Percentiles rank a stretch among this genome's conserved stretches.
These are phyloP conservation scores for Macadamia tetraphylla DNA, from an alignment of 164 flowering plant genomes.

Conservation along the genomic window DNA sequence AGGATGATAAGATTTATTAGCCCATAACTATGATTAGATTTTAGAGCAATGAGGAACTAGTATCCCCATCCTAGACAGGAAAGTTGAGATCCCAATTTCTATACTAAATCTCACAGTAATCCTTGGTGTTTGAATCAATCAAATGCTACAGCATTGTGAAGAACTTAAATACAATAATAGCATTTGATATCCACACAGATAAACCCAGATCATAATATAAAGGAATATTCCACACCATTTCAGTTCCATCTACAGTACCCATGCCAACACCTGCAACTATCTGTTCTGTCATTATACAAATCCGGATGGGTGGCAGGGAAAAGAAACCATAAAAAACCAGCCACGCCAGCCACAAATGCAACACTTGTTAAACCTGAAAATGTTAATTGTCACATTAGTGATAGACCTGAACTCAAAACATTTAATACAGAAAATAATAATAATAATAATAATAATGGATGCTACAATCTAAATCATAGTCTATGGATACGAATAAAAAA, in stretches of 20 bases:
- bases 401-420: not conserved
- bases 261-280: conserved; percentile 70
- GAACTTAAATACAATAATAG: not conserved
- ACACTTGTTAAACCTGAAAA: conserved; percentile 45
- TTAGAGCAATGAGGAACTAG: too few species aligned
- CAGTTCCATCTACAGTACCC: conserved; percentile 55
- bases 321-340: conserved; percentile 50
- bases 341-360: conserved; percentile 51
- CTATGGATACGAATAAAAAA: not conserved
- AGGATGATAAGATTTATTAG: too few species aligned
- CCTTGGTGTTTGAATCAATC: too few species aligned
- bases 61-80: too few species aligned
- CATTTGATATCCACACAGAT: not conserved
- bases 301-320: conserved; percentile 59
- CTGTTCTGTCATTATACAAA: conserved; percentile 46
- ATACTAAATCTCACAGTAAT: too few species aligned
- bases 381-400: not conserved
- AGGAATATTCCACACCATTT: not conserved
- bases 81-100: too few species aligned
- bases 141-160: not conserved
- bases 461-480: not conserved
- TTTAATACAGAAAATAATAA: not conserved
- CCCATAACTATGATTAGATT: too few species aligned
- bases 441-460: not conserved
- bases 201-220: not conserved